Evolutionary conservation across 352 stramenopile genomes (phyloP), one percentile per base, ranked within the genome.

Genomic region (Phytophthora cactorum): DNA sequence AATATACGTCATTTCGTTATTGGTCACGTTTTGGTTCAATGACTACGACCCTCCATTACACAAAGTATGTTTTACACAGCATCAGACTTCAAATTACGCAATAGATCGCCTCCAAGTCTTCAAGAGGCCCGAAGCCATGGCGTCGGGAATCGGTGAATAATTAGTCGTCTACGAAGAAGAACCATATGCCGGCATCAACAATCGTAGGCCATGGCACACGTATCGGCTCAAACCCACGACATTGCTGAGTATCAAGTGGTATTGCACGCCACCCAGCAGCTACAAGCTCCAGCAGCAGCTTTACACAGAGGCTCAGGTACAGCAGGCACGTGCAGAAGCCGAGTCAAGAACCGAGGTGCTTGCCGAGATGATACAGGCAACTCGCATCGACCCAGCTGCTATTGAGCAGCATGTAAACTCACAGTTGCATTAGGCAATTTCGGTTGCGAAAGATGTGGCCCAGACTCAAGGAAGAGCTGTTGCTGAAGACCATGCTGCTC

Each of bases 331-430:
- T 1, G 36, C 17, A 27, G 45, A 55, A 50, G 45, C 56, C n/a
- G 17, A 63, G 31, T 36, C 36, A 27, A 54, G 17, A 22, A 47
- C 15, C 3, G 4, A 27, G 14, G 36, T 22, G 9, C 32, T 54
- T 34, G 44, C 38, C 6, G 52, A 59, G 9, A 59, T 59, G 52
- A 59, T 59, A 50, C 27, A 41, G 10, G 32, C 31, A 9, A 3
- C 34, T 5, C 34, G 34, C 9, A 39, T 39, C 5, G 34, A 39
- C 12, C 12, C 34, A 12, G 17, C 43, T 25, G 43, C 22, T n/a
- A 44, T 62, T 14, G 43, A 62, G 31, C 29, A 53, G 6, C 54
- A 52, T n/a, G 43, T 61, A 7, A 61, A 52, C 32, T 38, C 55
- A 29, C 52, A 62, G 6, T 27, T 54, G 5, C n/a, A 62, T 11